Evolutionary conservation across 768 basidiomycete genomes (phyloP), one percentile per base, ranked within the genome.

Genomic region (Auricularia sp.): DNA sequence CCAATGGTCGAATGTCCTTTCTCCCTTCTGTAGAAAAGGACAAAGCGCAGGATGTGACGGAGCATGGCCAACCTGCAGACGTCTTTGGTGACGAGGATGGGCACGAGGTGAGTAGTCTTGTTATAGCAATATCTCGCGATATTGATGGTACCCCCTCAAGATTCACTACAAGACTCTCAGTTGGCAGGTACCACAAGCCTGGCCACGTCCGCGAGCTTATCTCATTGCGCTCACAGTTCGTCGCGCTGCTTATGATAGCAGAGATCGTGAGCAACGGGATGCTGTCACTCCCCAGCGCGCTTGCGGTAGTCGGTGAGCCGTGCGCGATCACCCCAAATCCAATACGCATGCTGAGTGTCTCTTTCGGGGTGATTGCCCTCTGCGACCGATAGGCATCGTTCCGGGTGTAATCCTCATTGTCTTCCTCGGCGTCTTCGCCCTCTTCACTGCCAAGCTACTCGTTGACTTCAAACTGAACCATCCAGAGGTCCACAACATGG

Each of bases 401-500:
- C 81, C 82, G 0, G 80, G 79, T 3, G 73, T 83, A n/a, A 73
- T 83, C 39, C 68, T 84, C 39, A 82, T 83, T n/a, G 71, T 81
- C 18, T 83, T 84, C 66, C 74, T 84, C 21, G 82, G 82, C 3
- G 66, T 76, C 3, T 84, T 83, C 67, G 83, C 76, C 2, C 67
- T 83, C 10, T 83, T 77, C 64, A 84, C 79, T 6, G 79, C 82
- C 6, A 83, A 83, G 65, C 71, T 84, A 3, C 73, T 84, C 61
- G 75, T 84, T 62, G 80, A 83, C 72, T 84, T 84, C 75, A 83
- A 83, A 70, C 68, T 84, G 36, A 82, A 81, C 64, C 83, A 84
- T 68, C 81, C 80, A 0, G 73, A 77, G 34, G 82, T 83, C 5
- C 83, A 84, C 66, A 83, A 75, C 64, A 83, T 84, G 81, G 78